Conservation (phyloP, 441 rosid species). For the Euphorbia neoarborescens region DNA sequence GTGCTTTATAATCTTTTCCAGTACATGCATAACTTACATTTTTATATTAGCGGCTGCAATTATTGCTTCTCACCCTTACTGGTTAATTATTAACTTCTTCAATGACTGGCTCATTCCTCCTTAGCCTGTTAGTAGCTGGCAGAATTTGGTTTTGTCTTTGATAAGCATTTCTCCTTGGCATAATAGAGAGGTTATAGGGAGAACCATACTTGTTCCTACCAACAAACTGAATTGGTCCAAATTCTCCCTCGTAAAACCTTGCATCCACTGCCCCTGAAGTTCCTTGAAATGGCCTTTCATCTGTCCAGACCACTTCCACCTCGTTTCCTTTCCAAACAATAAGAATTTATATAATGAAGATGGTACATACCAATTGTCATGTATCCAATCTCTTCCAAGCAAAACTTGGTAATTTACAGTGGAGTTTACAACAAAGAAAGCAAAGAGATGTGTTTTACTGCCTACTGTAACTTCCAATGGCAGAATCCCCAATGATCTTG, state of each 20-base stretch:
- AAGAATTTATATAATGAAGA: neutral
- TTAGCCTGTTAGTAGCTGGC: too few relatives aligned
- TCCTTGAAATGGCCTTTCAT: neutral
- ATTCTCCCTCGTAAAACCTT: neutral
- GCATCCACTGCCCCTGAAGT: neutral
- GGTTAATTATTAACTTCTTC: too few relatives aligned
- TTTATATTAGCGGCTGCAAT: too few relatives aligned
- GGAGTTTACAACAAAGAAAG: neutral
- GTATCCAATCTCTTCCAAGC: neutral
- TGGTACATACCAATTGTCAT: neutral
- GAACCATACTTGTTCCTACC: neutral
- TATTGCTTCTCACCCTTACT: too few relatives aligned
- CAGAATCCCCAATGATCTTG: neutral
- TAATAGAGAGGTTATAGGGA: neutral
- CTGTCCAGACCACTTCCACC: neutral
- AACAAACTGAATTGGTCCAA: neutral
- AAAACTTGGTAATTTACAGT: neutral
- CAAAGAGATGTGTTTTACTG: neutral
- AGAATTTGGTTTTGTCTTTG: too few relatives aligned
- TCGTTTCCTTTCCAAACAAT: neutral
- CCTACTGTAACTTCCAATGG: neutral
- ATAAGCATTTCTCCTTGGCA: too few relatives aligned
- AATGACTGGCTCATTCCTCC: too few relatives aligned
- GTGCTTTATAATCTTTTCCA: too few relatives aligned
- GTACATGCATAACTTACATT: too few relatives aligned